Conservation (phyloP, 768 basidiomycete genomes). For the Glaciozyma antarctica region DNA sequence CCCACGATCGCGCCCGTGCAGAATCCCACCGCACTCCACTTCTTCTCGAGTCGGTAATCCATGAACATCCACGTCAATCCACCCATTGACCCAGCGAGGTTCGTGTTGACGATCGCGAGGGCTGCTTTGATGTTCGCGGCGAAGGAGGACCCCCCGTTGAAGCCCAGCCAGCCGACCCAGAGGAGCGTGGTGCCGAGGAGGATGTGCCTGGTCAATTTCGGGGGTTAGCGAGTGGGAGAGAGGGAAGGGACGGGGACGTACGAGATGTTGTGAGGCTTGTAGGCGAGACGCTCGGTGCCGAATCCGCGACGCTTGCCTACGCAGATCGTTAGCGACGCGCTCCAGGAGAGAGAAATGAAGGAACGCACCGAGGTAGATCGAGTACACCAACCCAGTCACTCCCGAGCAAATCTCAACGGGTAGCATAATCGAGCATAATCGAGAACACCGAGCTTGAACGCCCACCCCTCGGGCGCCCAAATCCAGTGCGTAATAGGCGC, state of each 20-base stretch:
- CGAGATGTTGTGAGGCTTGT: slow-evolving; percentile 91
- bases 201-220: slow-evolving; percentile 56
- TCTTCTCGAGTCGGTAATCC: slow-evolving; percentile 85
- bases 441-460: slow-evolving; percentile 56
- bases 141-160: slow-evolving; percentile 83
- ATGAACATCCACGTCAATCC: slow-evolving; percentile 81
- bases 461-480: slow-evolving; percentile 68
- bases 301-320: slow-evolving; percentile 70
- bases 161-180: slow-evolving; percentile 76
- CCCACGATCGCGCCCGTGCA: slow-evolving; percentile 90
- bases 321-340: neutral
- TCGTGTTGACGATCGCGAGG: slow-evolving; percentile 82
- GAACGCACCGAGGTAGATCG: slow-evolving; percentile 54
- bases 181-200: slow-evolving; percentile 86
- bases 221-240: no score
- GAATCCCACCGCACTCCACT: slow-evolving; percentile 89
- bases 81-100: slow-evolving; percentile 78
- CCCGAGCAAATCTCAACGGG: slow-evolving; percentile 96
- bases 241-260: no score
- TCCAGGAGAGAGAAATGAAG: slow-evolving; percentile 35
- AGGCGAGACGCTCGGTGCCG: slow-evolving; percentile 79
- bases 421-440: slow-evolving; percentile 92
- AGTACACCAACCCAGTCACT: slow-evolving; percentile 74
- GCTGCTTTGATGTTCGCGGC: slow-evolving; percentile 76
- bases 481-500: slow-evolving; percentile 95